Evolutionary conservation across 805 yeast genomes (phyloP), one percentile per base, ranked within the genome.

Genomic region (Myxozyma sirexii): DNA sequence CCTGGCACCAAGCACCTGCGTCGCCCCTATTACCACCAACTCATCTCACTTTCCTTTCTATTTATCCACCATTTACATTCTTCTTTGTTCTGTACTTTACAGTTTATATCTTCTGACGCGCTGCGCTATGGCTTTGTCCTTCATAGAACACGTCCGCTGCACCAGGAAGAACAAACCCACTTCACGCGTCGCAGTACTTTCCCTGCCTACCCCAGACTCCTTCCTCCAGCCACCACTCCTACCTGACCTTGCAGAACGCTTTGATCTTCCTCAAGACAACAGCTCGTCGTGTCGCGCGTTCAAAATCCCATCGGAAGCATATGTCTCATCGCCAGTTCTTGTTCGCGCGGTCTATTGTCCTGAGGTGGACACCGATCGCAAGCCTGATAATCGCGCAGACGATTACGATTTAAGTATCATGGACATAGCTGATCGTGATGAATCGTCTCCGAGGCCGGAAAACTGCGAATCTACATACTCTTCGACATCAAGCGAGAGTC

Each of bases 171-270:
- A 37, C n/a, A 17, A 23, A 21, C 19, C 17, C 42, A 29, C 29
- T 21, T 17, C 27, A 24, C 26, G 23, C 37, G 8, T 6, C 17
- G 29, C 26, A 23, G 27, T 13, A 6, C 38, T 21, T 10, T 7
- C 45, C 12, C 50, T 59, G 24, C 62, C 62, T 21, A 23, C 26
- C 13, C 46, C 46, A 7, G 60, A 48, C 15, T 31, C 35, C n/a
- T 43, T 59, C 29, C 50, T 60, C 10, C 57, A 53, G 44, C 49
- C 62, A 5, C 56, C 55, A 17, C 38, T 59, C 35, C 44, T 59
- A 7, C 62, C 62, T 13, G 26, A 29, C 8, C 41, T 59, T 13
- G 41, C 52, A 12, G 48, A 48, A 37, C 59, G 51, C 26, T 59
- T 59, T 42, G 17, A 21, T 23, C 31, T 48, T 6, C 52, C 52